phyloP scores from a whole-genome alignment of 805 yeast species.

The Kazachstania bromeliacearum region DNA sequence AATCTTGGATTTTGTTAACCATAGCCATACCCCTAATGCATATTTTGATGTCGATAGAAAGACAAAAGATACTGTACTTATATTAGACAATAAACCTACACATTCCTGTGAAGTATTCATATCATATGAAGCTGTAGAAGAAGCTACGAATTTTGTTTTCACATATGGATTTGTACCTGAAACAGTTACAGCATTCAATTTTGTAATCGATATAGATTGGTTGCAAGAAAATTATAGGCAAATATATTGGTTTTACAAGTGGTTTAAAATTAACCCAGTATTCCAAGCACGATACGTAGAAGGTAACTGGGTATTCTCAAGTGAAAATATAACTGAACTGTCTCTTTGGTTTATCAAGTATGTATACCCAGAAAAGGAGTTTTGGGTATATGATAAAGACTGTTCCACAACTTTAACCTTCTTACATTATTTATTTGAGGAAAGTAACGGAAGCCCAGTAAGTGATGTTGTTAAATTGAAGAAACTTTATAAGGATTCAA shows the following conservation, averaged over 20 bases:
- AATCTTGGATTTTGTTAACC: slow-evolving; percentile 59
- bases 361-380: background rate
- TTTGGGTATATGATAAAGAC: background rate
- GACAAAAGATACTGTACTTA: slow-evolving; percentile 36
- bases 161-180: slow-evolving; percentile 5
- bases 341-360: background rate
- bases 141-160: slow-evolving; percentile 1
- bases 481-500: too few species aligned
- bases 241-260: background rate
- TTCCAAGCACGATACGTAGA: background rate
- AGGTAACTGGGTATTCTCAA: background rate
- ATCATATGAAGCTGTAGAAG: background rate
- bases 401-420: background rate
- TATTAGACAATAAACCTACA: slow-evolving; percentile 14
- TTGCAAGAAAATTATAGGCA: background rate
- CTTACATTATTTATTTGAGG: too few species aligned
- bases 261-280: background rate
- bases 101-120: background rate
- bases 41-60: slow-evolving; percentile 49
- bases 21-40: slow-evolving; percentile 39
- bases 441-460: too few species aligned
- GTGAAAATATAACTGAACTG: background rate
- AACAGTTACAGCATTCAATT: background rate
- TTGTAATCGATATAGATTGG: slow-evolving; percentile 2
- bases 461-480: too few species aligned